Evolutionary conservation across 139 green algal genomes (phyloP), one percentile per base, ranked within the genome.

Genomic region (Micractinium sp.): DNA sequence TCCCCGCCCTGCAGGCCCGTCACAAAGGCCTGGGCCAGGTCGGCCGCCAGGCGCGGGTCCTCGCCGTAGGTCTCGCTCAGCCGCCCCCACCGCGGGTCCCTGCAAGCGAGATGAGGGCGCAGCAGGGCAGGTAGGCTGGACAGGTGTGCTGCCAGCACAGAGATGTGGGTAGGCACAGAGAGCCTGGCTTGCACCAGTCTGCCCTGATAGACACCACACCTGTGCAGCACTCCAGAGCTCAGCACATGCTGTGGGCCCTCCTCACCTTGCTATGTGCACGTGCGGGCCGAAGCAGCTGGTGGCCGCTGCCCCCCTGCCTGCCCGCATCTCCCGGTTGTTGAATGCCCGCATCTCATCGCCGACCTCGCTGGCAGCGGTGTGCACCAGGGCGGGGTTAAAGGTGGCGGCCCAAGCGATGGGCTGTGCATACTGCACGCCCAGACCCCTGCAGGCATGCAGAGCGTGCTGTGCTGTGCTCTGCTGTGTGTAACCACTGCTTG

Each of bases 241-340:
- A 16, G 67, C 23, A 75, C 27, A 19, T 5, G 20, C 63, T 5
- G 9, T 2, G 22, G 13, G 73, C 4, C 31, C 7, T 33, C 9
- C 73, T 38, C n/a, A 33, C 73, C 73, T 78, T 31, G 39, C 73
- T 31, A 78, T 78, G n/a, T n/a, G 31, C 31, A 78, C 73, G 29
- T 78, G 73, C 31, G 73, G 73, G 27, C 73, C 73, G n/a, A 78
- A 78, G 73, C 73, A 78, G 73, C 39, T 31, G 12, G 73, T 41
- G 31, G 12, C 73, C 1, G n/a, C 73, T 2, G 73, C 31, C 73
- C 31, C 31, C 12, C 73, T 31, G n/a, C 73, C n/a, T 15, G 12
- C 22, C 73, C 73, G n/a, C 73, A 78, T 78, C 73, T 78, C 73
- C n/a, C 23, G n/a, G 73, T 78, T 78, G 73, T 78, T 78, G 15